Evolutionary conservation across 2,329 filamentous ascomycete species (phyloP), one percentile per base, ranked within the genome.

Genomic region (Cercospora nicotianae): DNA sequence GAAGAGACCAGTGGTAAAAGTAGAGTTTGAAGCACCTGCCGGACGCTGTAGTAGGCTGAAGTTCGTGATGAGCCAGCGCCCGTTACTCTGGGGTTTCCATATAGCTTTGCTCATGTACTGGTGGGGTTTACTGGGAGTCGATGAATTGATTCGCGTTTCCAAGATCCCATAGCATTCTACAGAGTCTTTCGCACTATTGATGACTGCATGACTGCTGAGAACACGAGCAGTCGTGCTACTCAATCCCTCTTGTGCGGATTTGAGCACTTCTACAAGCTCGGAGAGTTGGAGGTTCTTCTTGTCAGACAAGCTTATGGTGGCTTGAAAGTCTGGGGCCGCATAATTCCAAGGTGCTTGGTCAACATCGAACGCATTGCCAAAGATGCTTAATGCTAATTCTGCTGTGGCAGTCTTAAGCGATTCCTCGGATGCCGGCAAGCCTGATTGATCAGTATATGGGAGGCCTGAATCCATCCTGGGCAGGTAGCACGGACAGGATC

Each of bases 81-180:
- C 51, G 33, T 33, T 31, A n/a, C 9, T 16, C 28, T 58, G 61
- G 13, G 26, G 45, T 45, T 58, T 28, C 51, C 60, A 63, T 42
- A 58, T 20, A 39, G 65, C 36, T 63, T 62, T 58, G 60, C 26
- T 63, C 53, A 63, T 30, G 51, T 62, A 67, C 30, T 63, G 53
- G 7, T 26, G 28, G 9, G 48, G 31, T 28, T 42, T 39, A 2
- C 12, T 18, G 2, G 30, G 16, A 3, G 13, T 26, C 16, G 30
- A 9, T 16, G 42, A 39, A 42, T 20, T 31, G 31, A n/a, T 23
- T 12, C 28, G 51, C 26, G 28, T 31, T 58, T 64, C 51, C 20
- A 64, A 18, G 6, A 53, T 33, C 13, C 57, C 62, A 26, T 64
- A 64, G 51, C 62, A 64, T n/a, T 64, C 62, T 31, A 51, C 62